phyloP scores from a whole-genome alignment of 768 basidiomycete species.

The Lentinula guzmanii region DNA sequence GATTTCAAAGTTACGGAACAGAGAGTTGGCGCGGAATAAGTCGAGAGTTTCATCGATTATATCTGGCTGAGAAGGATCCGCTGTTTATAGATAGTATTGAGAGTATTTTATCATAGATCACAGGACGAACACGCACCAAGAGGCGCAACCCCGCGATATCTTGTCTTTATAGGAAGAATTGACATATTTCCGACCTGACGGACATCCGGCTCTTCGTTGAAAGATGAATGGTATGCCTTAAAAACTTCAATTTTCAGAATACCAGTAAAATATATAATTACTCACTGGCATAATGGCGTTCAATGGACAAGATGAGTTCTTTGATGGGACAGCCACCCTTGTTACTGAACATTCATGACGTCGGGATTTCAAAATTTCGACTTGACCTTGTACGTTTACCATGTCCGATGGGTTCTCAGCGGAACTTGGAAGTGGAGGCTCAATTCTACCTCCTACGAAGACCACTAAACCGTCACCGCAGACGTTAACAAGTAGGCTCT shows the following conservation, averaged over 20 bases:
- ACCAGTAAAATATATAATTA: neutral
- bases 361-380: neutral
- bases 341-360: constrained; percentile 1
- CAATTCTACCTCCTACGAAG: constrained; percentile 33
- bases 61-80: constrained; percentile 73
- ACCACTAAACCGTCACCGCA: constrained; percentile 58
- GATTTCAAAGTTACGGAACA: constrained; percentile 99
- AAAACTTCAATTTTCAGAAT: constrained; percentile 8
- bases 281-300: constrained; percentile 16
- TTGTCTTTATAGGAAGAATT: constrained; percentile 86
- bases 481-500: constrained; percentile 64
- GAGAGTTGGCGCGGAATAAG: constrained; percentile 96
- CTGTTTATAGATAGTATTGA: constrained; percentile 30
- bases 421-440: constrained; percentile 30
- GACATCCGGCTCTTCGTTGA: constrained; percentile 80
- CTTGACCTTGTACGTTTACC: constrained; percentile 1
- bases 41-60: constrained; percentile 95
- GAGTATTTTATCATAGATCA: neutral
- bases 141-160: constrained; percentile 89
- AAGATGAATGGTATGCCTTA: constrained; percentile 94
- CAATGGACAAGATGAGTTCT: neutral
- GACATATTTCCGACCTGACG: constrained; percentile 86
- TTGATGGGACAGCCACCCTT: neutral
- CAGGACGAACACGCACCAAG: constrained; percentile 40
- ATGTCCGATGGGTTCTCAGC: constrained; percentile 13